Conservation (phyloP, 1,284 basidiomycete genomes). For the Trichosporon sp. region DNA sequence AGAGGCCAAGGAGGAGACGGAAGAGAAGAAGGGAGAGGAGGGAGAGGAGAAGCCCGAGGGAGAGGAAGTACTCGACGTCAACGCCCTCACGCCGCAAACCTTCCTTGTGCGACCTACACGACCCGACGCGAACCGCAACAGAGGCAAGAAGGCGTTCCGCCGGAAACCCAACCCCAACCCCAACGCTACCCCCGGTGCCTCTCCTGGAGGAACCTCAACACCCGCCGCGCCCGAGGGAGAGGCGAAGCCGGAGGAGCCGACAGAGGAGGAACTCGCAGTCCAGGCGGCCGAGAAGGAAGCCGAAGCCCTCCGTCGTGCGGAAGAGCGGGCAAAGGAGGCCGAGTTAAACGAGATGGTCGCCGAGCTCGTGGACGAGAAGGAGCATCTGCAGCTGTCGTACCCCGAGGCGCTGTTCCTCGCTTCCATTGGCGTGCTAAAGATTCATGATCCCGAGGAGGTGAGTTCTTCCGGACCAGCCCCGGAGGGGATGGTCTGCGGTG, state of each 20-base stretch:
- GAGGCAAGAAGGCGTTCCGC: conserved; percentile 49
- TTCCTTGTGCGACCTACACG: conserved; percentile 55
- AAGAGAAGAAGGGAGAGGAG: conserved; percentile 25
- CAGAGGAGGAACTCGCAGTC: neutral
- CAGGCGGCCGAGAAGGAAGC: neutral
- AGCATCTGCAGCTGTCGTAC: conserved; percentile 88
- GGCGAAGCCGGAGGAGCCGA: neutral
- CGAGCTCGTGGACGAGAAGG: conserved; percentile 66
- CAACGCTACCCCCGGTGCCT: neutral
- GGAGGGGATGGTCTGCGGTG: no score
- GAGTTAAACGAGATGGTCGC: conserved; percentile 61
- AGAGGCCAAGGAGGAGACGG: conserved; percentile 25
- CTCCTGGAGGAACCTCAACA: no score
- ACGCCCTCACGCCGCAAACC: conserved; percentile 52
- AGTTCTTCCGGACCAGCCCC: conserved; percentile 31
- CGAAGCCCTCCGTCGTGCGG: neutral
- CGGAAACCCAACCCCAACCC: conserved; percentile 32
- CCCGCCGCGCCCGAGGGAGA: no score
- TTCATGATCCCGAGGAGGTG: conserved; percentile 69
- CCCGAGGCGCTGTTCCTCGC: conserved; percentile 90
- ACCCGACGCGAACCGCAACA: conserved; percentile 52
- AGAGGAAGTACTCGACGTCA: conserved; percentile 22
- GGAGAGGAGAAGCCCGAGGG: no score
- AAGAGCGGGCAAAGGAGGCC: conserved; percentile 63
- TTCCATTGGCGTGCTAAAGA: conserved; percentile 77